Percentiles rank a stretch among this genome's conserved stretches.
These are phyloP conservation scores for Beta macrorhiza DNA, from an alignment of 179 eudicot genomes.

Conservation along the genomic window DNA sequence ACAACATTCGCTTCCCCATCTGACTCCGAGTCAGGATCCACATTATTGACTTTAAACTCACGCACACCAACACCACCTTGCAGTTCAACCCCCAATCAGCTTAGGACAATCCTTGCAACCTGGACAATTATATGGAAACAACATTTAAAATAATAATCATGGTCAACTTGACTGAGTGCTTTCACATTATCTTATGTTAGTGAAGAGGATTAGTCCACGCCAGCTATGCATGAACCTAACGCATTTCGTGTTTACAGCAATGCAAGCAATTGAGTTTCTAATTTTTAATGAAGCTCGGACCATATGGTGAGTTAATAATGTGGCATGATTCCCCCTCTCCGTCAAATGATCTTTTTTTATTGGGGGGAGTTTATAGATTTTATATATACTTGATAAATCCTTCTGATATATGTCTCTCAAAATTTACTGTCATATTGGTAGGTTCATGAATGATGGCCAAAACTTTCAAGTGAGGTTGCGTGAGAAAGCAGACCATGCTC, in stretches of 20 bases:
- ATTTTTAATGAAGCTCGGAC: conserved; percentile 75
- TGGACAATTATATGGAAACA: no score
- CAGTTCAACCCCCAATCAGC: no score
- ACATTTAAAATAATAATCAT: no score
- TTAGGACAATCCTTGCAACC: no score
- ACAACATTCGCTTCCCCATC: no score
- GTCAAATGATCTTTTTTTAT: background rate
- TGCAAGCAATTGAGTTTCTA: conserved; percentile 90
- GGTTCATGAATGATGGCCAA: conserved; percentile 85
- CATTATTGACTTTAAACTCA: no score
- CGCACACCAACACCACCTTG: no score
- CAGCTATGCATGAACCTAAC: conserved; percentile 4
- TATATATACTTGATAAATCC: background rate
- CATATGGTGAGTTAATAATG: conserved; percentile 54
- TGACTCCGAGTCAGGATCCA: no score
- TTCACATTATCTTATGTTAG: background rate
- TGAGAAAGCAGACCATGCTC: conserved; percentile 31
- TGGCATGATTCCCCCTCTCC: background rate
- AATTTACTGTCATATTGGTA: conserved; percentile 25
- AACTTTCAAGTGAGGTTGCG: conserved; percentile 75
- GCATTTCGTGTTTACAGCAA: conserved; percentile 35
- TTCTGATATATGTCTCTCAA: conserved; percentile 2
- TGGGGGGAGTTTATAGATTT: background rate
- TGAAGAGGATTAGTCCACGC: no score
- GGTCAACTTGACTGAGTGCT: background rate